These are phyloP conservation scores for Acacia confusa DNA, from an alignment of 306 rosid species.

Conservation along the genomic window DNA sequence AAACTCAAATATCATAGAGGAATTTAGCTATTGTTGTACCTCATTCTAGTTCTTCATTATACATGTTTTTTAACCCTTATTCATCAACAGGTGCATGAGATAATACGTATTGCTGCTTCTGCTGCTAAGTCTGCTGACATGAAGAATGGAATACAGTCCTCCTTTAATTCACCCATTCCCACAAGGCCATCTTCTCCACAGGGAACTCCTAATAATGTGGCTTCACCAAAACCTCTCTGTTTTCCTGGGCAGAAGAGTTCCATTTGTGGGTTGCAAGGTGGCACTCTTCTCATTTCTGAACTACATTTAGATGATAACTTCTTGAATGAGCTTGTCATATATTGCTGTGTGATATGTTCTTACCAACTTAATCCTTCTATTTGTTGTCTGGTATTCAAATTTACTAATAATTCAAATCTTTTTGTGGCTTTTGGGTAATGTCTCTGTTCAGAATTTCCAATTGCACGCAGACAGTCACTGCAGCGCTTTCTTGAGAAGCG, in stretches of 20 bases:
- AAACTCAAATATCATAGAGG: neutral
- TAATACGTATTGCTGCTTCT: constrained; percentile 51
- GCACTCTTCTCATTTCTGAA: constrained; percentile 18
- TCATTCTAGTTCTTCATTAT: neutral
- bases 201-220: constrained; percentile 40
- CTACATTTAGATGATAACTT: constrained; percentile 3
- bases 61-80: neutral
- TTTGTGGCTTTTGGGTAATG: constrained; percentile 17
- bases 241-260: constrained; percentile 56
- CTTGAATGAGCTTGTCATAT: neutral
- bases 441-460: constrained; percentile 63
- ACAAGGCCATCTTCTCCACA: constrained; percentile 45
- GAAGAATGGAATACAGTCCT: constrained; percentile 39
- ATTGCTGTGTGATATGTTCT: neutral
- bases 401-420: neutral
- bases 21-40: neutral
- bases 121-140: constrained; percentile 52
- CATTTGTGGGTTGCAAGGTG: constrained; percentile 65
- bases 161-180: constrained; percentile 42
- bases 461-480: constrained; percentile 76
- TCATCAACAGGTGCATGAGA: constrained; percentile 53
- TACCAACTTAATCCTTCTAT: neutral
- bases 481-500: constrained; percentile 81
- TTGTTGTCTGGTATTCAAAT: neutral
- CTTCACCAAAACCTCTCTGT: constrained; percentile 47